Percentiles rank a stretch among this genome's conserved stretches.
Evolutionary conservation across 2,329 filamentous ascomycete genomes (phyloP).

Genomic region (Botrytis medusae): DNA sequence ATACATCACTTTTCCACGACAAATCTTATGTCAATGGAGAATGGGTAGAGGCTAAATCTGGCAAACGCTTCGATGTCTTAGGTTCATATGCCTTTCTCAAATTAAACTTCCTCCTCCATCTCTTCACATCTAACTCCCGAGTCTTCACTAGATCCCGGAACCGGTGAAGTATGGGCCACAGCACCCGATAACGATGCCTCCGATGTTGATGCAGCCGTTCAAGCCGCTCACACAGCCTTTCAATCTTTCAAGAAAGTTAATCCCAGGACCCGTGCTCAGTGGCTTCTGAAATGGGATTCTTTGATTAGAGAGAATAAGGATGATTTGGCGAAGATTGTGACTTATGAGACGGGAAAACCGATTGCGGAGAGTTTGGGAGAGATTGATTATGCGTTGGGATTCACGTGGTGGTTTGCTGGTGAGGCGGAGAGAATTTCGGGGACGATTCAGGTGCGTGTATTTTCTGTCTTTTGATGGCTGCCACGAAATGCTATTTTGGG

Average conservation of each 20-base stretch:
- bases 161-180: slow-evolving; percentile 44
- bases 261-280: slow-evolving; percentile 60
- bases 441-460: slow-evolving; percentile 44
- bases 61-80: slow-evolving; percentile 56
- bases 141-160: slow-evolving; percentile 46
- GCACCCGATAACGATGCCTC: slow-evolving; percentile 48
- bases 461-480: neutral
- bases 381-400: slow-evolving; percentile 53
- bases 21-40: slow-evolving; percentile 54
- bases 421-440: slow-evolving; percentile 65
- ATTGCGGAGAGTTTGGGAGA: slow-evolving; percentile 52
- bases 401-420: slow-evolving; percentile 57
- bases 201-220: slow-evolving; percentile 61
- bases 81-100: slow-evolving; percentile 40
- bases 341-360: slow-evolving; percentile 58
- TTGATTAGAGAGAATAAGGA: slow-evolving; percentile 62
- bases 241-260: slow-evolving; percentile 58
- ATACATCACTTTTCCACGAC: slow-evolving; percentile 53
- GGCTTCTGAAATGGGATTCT: slow-evolving; percentile 63
- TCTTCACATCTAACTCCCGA: neutral
- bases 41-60: slow-evolving; percentile 56
- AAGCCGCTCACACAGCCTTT: slow-evolving; percentile 61
- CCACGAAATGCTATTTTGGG: neutral
- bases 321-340: slow-evolving; percentile 62
- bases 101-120: neutral